Evolutionary conservation across 83 land plant species (phyloP).

Genomic region (Isoetes engelmannii): DNA sequence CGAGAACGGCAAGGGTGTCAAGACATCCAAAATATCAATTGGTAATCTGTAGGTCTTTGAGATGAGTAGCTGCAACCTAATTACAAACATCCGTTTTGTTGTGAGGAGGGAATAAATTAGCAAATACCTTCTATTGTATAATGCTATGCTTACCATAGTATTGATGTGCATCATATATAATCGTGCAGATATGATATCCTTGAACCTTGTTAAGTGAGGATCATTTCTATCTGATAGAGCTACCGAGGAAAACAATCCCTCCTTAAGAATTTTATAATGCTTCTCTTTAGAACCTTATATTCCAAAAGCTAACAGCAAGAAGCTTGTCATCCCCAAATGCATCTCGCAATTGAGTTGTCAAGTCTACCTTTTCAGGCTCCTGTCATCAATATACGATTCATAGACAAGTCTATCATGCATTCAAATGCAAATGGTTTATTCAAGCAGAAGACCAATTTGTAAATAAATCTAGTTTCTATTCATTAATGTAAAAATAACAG

Average conservation of each 20-base stretch:
- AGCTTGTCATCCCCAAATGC: background rate
- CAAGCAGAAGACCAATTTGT: too few species aligned
- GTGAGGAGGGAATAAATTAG: background rate
- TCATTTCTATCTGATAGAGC: background rate
- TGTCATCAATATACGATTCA: background rate
- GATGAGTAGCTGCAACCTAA: too few species aligned
- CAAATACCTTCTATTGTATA: constrained; percentile 4
- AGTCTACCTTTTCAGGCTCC: background rate
- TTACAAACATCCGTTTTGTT: too few species aligned
- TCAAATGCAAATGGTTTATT: too few species aligned
- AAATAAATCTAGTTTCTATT: too few species aligned
- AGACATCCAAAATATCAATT: too few species aligned
- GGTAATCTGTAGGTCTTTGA: too few species aligned
- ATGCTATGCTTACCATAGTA: background rate
- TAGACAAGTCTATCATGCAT: too few species aligned
- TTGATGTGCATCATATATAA: constrained; percentile 2
- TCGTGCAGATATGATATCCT: background rate
- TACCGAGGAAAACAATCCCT: background rate
- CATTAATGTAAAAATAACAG: too few species aligned
- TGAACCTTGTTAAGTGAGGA: background rate
- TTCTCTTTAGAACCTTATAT: background rate
- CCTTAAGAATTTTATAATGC: background rate
- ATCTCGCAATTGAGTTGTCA: background rate
- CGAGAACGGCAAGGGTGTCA: too few species aligned
- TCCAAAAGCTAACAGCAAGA: background rate